Percentiles rank a stretch among this genome's conserved stretches.
phyloP scores from a whole-genome alignment of 805 yeast species.

The Candida loeiensis region DNA sequence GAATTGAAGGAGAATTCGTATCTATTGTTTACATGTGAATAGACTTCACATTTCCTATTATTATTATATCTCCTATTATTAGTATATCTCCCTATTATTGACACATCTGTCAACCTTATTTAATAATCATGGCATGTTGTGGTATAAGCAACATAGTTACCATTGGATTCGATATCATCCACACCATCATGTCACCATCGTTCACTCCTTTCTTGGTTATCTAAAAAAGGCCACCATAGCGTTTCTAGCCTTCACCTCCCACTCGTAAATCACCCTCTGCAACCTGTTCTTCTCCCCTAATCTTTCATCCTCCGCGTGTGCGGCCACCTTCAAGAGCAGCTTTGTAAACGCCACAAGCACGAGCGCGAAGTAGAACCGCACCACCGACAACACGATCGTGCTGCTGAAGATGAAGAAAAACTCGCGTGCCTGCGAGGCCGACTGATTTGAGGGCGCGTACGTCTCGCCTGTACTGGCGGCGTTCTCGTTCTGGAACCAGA shows the following conservation, averaged over 20 bases:
- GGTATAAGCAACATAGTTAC: not conserved
- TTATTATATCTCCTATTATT: too few species aligned
- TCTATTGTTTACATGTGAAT: not conserved
- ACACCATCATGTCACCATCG: not conserved
- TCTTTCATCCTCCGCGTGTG: conserved; percentile 10
- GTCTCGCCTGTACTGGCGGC: conserved; percentile 12
- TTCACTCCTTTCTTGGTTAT: not conserved
- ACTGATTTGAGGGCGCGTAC: conserved; percentile 40
- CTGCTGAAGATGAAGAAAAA: conserved; percentile 53
- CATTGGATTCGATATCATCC: not conserved
- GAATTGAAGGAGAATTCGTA: not conserved
- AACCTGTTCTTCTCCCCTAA: conserved; percentile 3
- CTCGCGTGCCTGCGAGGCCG: conserved; percentile 58
- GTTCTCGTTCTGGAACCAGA: conserved; percentile 61
- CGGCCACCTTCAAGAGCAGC: conserved; percentile 43
- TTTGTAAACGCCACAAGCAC: conserved; percentile 58
- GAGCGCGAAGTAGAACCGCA: conserved; percentile 59
- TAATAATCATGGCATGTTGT: too few species aligned
- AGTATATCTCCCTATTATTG: too few species aligned
- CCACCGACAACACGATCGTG: conserved; percentile 43
- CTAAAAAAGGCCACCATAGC: conserved; percentile 3
- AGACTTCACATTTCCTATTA: too few species aligned
- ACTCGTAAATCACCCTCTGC: conserved; percentile 5
- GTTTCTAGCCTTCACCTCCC: conserved; percentile 6
- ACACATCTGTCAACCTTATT: too few species aligned